These are phyloP conservation scores for Ammopiptanthus mongolicus DNA, from an alignment of 306 rosid genomes.

Conservation along the genomic window DNA sequence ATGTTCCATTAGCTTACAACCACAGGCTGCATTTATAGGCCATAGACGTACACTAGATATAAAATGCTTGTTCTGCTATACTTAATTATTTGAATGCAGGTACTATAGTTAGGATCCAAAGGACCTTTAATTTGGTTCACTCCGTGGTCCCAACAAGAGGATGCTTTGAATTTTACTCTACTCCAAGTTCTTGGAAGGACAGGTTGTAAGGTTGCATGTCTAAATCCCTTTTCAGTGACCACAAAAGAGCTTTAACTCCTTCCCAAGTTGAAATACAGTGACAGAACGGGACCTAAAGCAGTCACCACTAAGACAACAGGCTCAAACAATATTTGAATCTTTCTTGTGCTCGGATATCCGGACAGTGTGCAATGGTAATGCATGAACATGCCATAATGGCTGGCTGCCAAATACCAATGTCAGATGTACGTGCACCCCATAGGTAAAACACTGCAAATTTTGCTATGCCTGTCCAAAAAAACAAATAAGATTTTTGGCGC, in stretches of 20 bases:
- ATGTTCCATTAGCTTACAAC: not conserved
- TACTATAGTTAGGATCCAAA: too few species aligned
- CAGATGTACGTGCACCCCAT: slow-evolving; percentile 26
- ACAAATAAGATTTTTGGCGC: not conserved
- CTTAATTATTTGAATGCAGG: slow-evolving; percentile 1
- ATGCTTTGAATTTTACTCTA: slow-evolving; percentile 17
- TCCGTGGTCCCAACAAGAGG: slow-evolving; percentile 16
- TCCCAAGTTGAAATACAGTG: slow-evolving; percentile 37
- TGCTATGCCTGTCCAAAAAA: not conserved
- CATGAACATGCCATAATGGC: slow-evolving; percentile 27
- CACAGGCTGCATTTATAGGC: slow-evolving; percentile 6
- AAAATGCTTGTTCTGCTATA: not conserved
- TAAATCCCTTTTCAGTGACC: slow-evolving; percentile 31
- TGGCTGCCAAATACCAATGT: slow-evolving; percentile 24
- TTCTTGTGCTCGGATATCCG: slow-evolving; percentile 23
- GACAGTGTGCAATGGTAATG: not conserved
- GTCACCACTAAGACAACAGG: slow-evolving; percentile 7
- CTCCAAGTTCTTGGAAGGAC: slow-evolving; percentile 25
- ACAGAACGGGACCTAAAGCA: slow-evolving; percentile 30
- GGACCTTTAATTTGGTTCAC: not conserved
- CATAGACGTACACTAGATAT: not conserved
- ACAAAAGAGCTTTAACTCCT: slow-evolving; percentile 42
- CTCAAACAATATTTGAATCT: slow-evolving; percentile 31
- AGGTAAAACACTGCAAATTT: not conserved
- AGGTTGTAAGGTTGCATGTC: slow-evolving; percentile 16